Evolutionary conservation across 805 yeast genomes (phyloP), one percentile per base, ranked within the genome.

Genomic region (Pichia rugopelliculosa): DNA sequence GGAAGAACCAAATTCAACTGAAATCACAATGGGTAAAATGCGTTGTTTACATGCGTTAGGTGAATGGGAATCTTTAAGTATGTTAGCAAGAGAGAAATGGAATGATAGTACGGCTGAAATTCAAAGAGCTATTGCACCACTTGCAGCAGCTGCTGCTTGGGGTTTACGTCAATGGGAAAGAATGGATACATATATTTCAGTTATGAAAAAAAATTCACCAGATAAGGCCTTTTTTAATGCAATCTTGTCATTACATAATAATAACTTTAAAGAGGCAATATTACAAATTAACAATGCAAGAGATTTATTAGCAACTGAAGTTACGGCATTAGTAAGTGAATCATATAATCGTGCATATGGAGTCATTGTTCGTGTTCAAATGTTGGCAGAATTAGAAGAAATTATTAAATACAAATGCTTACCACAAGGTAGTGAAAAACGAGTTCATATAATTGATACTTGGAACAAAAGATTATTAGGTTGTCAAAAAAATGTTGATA

Each of bases 131-230:
- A 89, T 93, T 56, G 99, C 99, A 1, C 98, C 99, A 0, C 69
- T 95, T 46, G 99, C 98, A 0, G 99, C 99, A 0, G 97, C 98
- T 2, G 97, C 99, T 1, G 88, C 98, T 1, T 93, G 99, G 99
- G 97, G 98, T 15, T 71, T 95, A 38, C 91, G 91, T 2, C 93
- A 87, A 60, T 95, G 99, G 99, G 96, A 89, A 55, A 75, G 87
- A 57, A 90, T 95, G 89, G 97, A 87, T 58, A 78, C 85, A 8
- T 93, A 89, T 57, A 90, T 91, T 47, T 72, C 80, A 54, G 96
- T 86, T 1, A 89, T 93, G 95, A 87, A 87, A 55, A 71, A 79
- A 2, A 96, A 88, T 52, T 86, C 96, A 2, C 96, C 98, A 0
- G 98, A 93, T 60, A 80, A 89, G 50, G 91, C 96, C 2, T 95